Evolutionary conservation across 2,329 filamentous ascomycete genomes (phyloP).

Genomic region (Daldinia sp.): DNA sequence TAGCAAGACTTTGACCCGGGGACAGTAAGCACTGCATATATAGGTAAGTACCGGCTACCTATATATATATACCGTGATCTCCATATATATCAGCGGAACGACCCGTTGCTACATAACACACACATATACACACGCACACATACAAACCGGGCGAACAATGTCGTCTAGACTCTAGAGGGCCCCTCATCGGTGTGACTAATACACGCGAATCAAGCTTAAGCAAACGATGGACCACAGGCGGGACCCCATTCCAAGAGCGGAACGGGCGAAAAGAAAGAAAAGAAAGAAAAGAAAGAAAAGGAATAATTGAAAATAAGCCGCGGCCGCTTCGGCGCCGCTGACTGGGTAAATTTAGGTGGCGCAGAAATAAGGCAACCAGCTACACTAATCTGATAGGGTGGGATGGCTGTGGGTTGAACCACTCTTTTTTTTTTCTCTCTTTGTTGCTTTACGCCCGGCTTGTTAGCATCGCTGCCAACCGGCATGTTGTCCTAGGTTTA

Average conservation of each 20-base stretch:
- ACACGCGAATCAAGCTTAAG: no score
- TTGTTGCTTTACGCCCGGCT: not conserved
- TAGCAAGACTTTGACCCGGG: not conserved
- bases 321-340: not conserved
- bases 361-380: conserved; percentile 22
- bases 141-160: no score
- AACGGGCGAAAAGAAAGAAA: not conserved
- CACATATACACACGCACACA: no score
- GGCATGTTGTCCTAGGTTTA: no score
- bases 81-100: not conserved
- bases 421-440: not conserved
- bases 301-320: not conserved
- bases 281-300: not conserved
- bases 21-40: not conserved
- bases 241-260: no score
- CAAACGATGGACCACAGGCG: no score
- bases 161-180: not conserved
- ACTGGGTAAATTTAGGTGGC: not conserved
- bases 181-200: not conserved
- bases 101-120: not conserved
- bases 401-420: not conserved
- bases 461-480: no score
- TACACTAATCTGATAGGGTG: conserved; percentile 3
- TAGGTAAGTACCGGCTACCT: not conserved
- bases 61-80: not conserved